Evolutionary conservation across 306 rosid genomes (phyloP).

Genomic region (Trichosanthes cucumerina): DNA sequence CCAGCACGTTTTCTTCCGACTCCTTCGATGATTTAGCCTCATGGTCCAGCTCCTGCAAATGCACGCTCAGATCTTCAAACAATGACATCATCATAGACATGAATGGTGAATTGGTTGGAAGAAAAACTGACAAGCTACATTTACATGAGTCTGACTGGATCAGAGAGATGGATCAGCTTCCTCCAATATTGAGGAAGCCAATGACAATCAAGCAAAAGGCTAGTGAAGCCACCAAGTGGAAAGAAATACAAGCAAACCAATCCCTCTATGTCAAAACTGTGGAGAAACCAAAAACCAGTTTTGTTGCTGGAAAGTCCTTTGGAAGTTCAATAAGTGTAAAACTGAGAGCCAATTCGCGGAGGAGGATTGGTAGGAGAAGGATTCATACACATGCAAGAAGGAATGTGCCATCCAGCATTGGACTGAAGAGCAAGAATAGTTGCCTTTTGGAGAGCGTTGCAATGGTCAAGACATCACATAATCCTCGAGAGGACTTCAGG

Average conservation of each 20-base stretch:
- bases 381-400: conserved; percentile 40
- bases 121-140: conserved; percentile 28
- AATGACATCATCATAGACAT: conserved; percentile 59
- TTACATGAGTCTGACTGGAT: conserved; percentile 32
- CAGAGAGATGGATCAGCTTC: conserved; percentile 37
- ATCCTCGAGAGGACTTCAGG: conserved; percentile 73
- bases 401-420: conserved; percentile 33
- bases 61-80: conserved; percentile 62
- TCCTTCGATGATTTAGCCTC: conserved; percentile 21
- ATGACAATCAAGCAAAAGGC: conserved; percentile 29
- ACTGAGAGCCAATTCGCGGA: conserved; percentile 68
- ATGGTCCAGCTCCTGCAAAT: conserved; percentile 31
- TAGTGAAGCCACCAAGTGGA: conserved; percentile 25
- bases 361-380: conserved; percentile 53
- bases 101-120: conserved; percentile 31
- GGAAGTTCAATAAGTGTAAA: conserved; percentile 40
- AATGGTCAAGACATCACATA: conserved; percentile 60
- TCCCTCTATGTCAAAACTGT: conserved; percentile 22
- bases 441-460: conserved; percentile 63
- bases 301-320: conserved; percentile 25
- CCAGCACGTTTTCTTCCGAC: conserved; percentile 25
- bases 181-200: conserved; percentile 54
- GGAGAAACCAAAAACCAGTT: conserved; percentile 11
- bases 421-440: conserved; percentile 24
- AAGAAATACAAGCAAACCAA: conserved; percentile 16